phyloP scores from a whole-genome alignment of 768 basidiomycete species.

The Chalciporus piperatus region DNA sequence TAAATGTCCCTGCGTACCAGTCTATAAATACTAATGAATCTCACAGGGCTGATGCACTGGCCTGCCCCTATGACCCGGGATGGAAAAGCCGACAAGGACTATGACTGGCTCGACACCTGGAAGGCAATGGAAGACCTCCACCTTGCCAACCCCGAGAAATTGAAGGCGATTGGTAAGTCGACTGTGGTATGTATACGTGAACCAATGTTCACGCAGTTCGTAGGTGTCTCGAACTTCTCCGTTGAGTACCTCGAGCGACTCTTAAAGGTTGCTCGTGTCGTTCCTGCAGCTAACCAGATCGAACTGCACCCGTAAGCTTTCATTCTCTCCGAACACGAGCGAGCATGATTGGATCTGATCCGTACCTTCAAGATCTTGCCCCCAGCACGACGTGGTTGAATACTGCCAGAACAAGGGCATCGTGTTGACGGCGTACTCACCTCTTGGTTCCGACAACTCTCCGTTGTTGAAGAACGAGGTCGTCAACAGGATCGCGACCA shows the following conservation, averaged over 20 bases:
- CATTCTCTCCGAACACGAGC: neutral
- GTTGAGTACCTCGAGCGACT: constrained; percentile 61
- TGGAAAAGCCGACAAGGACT: constrained; percentile 49
- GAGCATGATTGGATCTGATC: neutral
- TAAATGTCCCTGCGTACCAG: neutral
- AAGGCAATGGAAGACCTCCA: constrained; percentile 68
- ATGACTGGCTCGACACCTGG: constrained; percentile 78
- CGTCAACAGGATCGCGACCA: constrained; percentile 60
- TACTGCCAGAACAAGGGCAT: constrained; percentile 66
- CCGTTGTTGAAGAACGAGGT: constrained; percentile 61
- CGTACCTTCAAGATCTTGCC: constrained; percentile 46
- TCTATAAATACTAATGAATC: neutral
- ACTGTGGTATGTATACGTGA: neutral
- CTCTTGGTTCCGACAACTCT: constrained; percentile 69
- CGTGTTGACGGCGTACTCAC: constrained; percentile 73
- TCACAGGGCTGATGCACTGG: constrained; percentile 76
- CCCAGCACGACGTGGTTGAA: constrained; percentile 62
- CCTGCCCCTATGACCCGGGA: constrained; percentile 68
- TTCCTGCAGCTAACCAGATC: constrained; percentile 80
- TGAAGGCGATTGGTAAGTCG: constrained; percentile 67
- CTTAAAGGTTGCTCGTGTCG: constrained; percentile 48
- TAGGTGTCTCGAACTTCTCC: constrained; percentile 71
- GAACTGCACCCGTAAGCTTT: constrained; percentile 64
- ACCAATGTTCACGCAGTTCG: neutral
- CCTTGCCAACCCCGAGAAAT: constrained; percentile 63